Conservation (phyloP, 768 basidiomycete genomes). For the Mycena chlorophos region DNA sequence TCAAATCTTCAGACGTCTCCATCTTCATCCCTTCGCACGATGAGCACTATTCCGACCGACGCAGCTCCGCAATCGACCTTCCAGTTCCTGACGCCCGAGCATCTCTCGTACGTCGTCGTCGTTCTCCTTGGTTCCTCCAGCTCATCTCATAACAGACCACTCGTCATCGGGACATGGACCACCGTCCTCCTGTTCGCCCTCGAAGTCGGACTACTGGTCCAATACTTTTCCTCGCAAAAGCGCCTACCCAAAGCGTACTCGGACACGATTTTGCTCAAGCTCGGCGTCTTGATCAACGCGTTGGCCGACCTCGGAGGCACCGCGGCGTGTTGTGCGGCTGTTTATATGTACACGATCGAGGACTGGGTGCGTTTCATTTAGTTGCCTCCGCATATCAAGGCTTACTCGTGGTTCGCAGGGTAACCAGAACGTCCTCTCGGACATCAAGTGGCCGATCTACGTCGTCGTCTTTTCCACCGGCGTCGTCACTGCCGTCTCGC, state of each 20-base stretch:
- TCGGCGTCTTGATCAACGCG: constrained; percentile 7
- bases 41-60: constrained; percentile 3
- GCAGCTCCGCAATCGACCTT: background rate
- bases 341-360: constrained; percentile 1
- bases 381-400: too few relatives aligned
- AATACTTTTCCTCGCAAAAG: constrained; percentile 9
- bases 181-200: constrained; percentile 5
- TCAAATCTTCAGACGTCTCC: too few relatives aligned
- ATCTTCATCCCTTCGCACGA: background rate
- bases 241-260: too few relatives aligned
- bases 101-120: constrained; percentile 4
- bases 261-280: constrained; percentile 11
- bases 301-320: constrained; percentile 8
- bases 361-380: constrained; percentile 8
- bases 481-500: constrained; percentile 11
- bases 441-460: constrained; percentile 5
- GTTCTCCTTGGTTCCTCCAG: background rate
- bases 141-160: background rate
- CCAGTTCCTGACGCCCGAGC: constrained; percentile 8
- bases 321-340: constrained; percentile 11
- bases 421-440: background rate
- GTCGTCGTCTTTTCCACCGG: constrained; percentile 6
- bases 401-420: constrained; percentile 9
- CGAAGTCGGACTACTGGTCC: background rate
- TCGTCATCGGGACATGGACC: constrained; percentile 8